A percentile compares a stretch with the other conserved stretches of the same genome.
Conservation (phyloP, 1,284 basidiomycete genomes). For the Gastroboletus turbinatus region DNA sequence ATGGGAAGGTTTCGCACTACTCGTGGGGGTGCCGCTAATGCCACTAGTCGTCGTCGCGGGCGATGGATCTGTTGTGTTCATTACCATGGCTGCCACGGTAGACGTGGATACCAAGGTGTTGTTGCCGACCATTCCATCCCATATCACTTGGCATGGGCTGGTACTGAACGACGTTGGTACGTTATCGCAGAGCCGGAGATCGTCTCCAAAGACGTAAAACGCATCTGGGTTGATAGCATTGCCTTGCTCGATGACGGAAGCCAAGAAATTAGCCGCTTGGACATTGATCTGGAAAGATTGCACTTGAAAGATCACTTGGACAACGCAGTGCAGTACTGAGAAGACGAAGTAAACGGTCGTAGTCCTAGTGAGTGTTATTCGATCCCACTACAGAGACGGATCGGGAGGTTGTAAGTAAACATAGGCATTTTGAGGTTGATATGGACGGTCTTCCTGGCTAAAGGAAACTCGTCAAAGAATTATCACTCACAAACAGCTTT, state of each 20-base stretch:
- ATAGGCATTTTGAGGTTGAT: background rate
- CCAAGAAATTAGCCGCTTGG: conserved; percentile 53
- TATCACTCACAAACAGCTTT: conserved; percentile 52
- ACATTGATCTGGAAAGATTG: conserved; percentile 66
- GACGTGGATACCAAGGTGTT: conserved; percentile 7
- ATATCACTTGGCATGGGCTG: conserved; percentile 54
- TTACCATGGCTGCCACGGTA: background rate
- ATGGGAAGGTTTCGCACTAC: background rate
- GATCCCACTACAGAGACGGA: conserved; percentile 53
- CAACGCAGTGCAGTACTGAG: conserved; percentile 61
- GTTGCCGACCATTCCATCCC: conserved; percentile 38
- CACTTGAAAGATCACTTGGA: conserved; percentile 69
- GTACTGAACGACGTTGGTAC: conserved; percentile 51
- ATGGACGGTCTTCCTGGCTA: background rate
- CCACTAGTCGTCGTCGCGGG: background rate
- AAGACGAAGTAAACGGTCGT: conserved; percentile 67
- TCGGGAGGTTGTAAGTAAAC: background rate
- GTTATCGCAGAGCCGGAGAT: conserved; percentile 57
- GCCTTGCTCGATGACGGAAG: conserved; percentile 49
- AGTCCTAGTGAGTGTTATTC: conserved; percentile 65
- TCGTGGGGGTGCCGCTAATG: background rate
- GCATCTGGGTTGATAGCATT: conserved; percentile 45
- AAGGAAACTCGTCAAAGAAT: background rate
- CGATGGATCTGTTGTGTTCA: background rate
- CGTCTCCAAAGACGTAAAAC: conserved; percentile 51